A percentile compares a stretch with the other conserved stretches of the same genome.
Conservation (phyloP, 257 asterid genomes). For the Fraxinus americana region DNA sequence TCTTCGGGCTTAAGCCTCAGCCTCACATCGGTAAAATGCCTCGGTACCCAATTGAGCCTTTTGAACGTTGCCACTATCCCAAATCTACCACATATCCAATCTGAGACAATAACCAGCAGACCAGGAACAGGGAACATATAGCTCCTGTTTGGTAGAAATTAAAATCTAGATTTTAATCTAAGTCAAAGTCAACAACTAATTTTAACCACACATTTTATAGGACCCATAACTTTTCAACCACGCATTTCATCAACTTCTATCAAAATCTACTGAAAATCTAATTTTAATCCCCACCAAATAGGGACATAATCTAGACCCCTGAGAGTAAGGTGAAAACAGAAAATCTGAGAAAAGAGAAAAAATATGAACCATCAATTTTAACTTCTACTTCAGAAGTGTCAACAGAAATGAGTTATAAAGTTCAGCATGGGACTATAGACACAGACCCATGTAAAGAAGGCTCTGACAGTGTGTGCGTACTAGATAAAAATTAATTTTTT, state of each 20-base stretch:
- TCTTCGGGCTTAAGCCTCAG: background rate
- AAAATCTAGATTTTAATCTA: too few relatives aligned
- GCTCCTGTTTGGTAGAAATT: too few relatives aligned
- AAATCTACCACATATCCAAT: background rate
- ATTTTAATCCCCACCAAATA: too few relatives aligned
- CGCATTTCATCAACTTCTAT: too few relatives aligned
- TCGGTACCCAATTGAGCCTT: background rate
- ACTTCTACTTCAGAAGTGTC: background rate
- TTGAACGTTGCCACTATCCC: background rate
- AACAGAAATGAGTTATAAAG: constrained; percentile 6
- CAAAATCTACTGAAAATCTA: too few relatives aligned
- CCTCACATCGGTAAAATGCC: background rate
- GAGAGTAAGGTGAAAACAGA: constrained; percentile 1
- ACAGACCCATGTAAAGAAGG: background rate
- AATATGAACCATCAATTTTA: constrained; percentile 7
- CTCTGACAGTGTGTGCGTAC: background rate
- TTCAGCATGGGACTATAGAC: constrained; percentile 10
- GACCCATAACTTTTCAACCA: too few relatives aligned
- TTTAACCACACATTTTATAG: too few relatives aligned
- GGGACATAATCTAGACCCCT: background rate
- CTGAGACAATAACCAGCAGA: background rate
- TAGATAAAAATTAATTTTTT: too few relatives aligned
- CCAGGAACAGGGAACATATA: background rate
- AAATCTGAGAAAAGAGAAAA: background rate
- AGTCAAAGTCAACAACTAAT: too few relatives aligned